Base-by-base conservation (phyloP, 768 basidiomycete species). In the Tylopilus intermedius region DNA sequence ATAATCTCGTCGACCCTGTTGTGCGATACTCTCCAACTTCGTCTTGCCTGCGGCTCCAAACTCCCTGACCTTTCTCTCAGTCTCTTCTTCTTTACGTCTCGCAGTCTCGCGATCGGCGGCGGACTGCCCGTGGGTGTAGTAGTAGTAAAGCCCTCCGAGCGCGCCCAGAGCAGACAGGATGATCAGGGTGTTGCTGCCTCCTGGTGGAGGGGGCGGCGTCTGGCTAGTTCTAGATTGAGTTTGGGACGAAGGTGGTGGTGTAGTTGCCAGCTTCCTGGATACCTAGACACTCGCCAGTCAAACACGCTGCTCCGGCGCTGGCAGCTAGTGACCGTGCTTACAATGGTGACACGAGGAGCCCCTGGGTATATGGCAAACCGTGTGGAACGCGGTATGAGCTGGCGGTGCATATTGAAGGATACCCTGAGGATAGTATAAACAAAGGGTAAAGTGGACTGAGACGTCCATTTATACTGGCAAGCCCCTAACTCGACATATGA, bases 131-230 rank as follows among this genome's bases (percentile, higher is more conserved):
- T 56, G 62, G n/a, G 62, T 57, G 62, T 71, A 72, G 58, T 72
- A 75, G 49, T 70, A 69, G 57, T 73, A 75, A 35, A 69, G 54
- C 11, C 64, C 72, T 3, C 67, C 74, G 45, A 71, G 62, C 2
- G 67, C 70, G 7, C 62, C 71, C 32, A 62, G 53, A 11, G 68
- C 67, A 15, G 69, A 60, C 39, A 72, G 62, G 37, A 65, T 29
- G 47, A 73, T 63, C 40, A 68, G 37, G 15, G 60, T 59, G 47
- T 64, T 69, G 56, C 50, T 64, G 27, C 63, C 57, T 22, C 62
- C 58, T 0, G 54, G 51, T 11, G 14, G 49, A 35, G 49, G 21
- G 6, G 45, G 42, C 5, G 50, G 29, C 22, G 47, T 46, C 41
- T 49, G 49, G 18, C 48, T 18, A 5, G 48, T 8, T 8, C 41